Evolutionary conservation across 2,329 filamentous ascomycete genomes (phyloP), one percentile per base, ranked within the genome.

Genomic region (Talaromyces sp.): DNA sequence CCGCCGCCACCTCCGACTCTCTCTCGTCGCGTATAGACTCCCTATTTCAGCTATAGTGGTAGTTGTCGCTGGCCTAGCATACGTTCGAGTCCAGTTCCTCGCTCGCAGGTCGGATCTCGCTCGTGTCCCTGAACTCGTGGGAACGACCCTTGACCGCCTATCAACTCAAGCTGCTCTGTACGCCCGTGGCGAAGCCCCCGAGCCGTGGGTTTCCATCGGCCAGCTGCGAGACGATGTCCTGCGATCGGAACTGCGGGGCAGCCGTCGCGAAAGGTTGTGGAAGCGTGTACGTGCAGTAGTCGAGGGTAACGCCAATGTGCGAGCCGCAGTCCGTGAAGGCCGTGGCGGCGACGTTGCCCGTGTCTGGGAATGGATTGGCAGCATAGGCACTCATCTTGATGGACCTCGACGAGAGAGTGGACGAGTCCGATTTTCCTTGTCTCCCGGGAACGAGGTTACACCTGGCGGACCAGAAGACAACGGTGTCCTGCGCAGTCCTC

Each of bases 201-300:
- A 97, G 65, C 83, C 88, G 1, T 96, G 90, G 78, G 85, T 99
- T 64, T 91, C 92, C 70, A 85, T 97, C 68, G 91, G 91, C 0
- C 95, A 98, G 72, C 80, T 99, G 59, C 84, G 95, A 63, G 95
- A 99, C 71, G 94, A 98, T 71, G 89, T 99, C 3, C 81, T 99
- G 44, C 84, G 94, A 23, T 86, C 89, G 31, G 88, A 96, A 64
- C 91, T 97, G 73, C 89, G 85, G 3, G 83, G 93, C 23, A 82
- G 83, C 8, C 86, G 92, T 68, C 84, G 95, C 42, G 89, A 95
- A 71, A 85, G 86, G 61, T 81, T 99, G 57, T 99, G 96, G 95
- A 84, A 87, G 65, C 86, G 87, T 56, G 95, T 99, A 23, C 85
- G 87, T 67, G 85, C 82, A 57, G 89, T 98, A 58, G 93, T 99